These are phyloP conservation scores for Aegilops tauschii DNA, from an alignment of 176 grass and related monocot genomes.

Conservation along the genomic window DNA sequence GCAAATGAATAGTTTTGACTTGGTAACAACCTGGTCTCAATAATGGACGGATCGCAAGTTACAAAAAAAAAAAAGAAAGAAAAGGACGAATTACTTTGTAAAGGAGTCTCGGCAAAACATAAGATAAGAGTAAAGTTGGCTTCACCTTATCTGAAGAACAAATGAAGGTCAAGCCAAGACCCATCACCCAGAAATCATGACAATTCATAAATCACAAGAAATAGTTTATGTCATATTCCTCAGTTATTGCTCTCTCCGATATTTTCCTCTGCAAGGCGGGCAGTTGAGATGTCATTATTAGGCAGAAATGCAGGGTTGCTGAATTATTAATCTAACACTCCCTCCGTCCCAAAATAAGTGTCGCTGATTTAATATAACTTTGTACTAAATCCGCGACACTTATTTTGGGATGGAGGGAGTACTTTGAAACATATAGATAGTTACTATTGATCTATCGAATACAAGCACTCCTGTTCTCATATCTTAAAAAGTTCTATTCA, in stretches of 20 bases:
- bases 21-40: neutral
- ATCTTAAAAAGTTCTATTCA: neutral
- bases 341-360: too few relatives aligned
- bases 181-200: conserved; percentile 2
- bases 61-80: too few relatives aligned
- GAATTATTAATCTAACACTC: neutral
- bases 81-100: neutral
- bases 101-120: neutral
- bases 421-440: neutral
- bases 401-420: too few relatives aligned
- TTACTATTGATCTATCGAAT: neutral
- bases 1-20: neutral
- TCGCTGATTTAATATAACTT: too few relatives aligned
- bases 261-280: conserved; percentile 35
- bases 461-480: neutral
- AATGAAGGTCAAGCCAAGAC: neutral
- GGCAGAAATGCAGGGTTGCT: neutral
- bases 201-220: conserved; percentile 23
- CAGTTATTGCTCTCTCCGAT: conserved; percentile 36
- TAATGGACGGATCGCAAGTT: neutral
- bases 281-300: neutral
- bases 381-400: too few relatives aligned
- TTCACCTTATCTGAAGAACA: conserved; percentile 11
- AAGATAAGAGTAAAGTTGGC: neutral
- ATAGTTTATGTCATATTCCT: conserved; percentile 11